These are phyloP conservation scores for Pseudogymnoascus sp. DNA, from an alignment of 2,329 filamentous ascomycete species.

Conservation along the genomic window DNA sequence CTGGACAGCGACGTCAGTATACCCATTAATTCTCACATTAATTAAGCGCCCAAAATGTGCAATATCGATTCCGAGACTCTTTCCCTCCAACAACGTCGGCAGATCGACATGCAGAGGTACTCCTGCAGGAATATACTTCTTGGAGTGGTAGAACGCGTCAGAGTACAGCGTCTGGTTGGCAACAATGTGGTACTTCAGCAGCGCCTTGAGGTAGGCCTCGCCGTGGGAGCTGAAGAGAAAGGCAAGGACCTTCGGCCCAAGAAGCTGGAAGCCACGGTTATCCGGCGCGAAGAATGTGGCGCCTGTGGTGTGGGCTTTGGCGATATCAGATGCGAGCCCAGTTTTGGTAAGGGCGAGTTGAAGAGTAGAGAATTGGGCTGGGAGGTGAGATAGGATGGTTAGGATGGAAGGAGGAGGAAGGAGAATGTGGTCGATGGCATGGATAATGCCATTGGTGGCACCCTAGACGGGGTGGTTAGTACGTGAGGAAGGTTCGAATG, in stretches of 20 bases:
- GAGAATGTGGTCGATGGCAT: constrained; percentile 67
- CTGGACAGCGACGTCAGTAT: constrained; percentile 52
- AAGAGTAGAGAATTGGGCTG: constrained; percentile 68
- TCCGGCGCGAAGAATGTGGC: constrained; percentile 73
- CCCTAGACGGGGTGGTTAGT: constrained; percentile 34
- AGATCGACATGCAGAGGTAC: constrained; percentile 54
- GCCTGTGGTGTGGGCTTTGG: constrained; percentile 47
- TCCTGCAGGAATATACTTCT: constrained; percentile 33
- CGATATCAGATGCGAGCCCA: constrained; percentile 53
- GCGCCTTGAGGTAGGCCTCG: constrained; percentile 63
- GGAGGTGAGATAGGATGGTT: constrained; percentile 56
- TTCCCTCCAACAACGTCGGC: constrained; percentile 59
- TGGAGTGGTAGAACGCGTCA: constrained; percentile 60
- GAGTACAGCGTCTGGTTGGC: constrained; percentile 71
- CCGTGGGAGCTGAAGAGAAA: constrained; percentile 79
- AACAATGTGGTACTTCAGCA: constrained; percentile 72
- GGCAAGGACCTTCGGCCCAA: constrained; percentile 65
- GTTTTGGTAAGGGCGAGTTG: constrained; percentile 67
- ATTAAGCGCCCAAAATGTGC: constrained; percentile 58
- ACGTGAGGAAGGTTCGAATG: background rate
- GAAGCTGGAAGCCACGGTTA: constrained; percentile 69
- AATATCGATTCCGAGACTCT: constrained; percentile 63
- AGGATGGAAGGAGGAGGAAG: constrained; percentile 61
- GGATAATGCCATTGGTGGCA: constrained; percentile 72
- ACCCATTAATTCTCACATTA: constrained; percentile 67